Base-by-base conservation (phyloP, 2,329 filamentous ascomycete species). In the Fusarium humuli region DNA sequence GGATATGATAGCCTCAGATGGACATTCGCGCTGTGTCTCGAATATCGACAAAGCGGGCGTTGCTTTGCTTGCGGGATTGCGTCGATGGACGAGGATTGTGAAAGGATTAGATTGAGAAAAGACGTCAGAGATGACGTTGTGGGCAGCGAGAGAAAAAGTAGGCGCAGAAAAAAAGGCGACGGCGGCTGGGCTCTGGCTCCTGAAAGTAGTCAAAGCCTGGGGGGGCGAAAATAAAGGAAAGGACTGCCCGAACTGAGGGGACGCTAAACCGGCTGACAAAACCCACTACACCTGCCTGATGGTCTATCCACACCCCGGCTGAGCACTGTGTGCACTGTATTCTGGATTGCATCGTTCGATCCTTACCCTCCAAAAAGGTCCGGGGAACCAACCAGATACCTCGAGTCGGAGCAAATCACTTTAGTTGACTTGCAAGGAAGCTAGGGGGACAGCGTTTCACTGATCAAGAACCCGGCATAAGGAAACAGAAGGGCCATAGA, bases 111-210 rank as follows among this genome's bases (percentile, higher is more conserved):
- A 75, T 77, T 77, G 74, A 77, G 67, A 75, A 77, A 82, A 83
- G 81, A 83, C 81, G 81, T 83, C 81, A 83, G 81, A 82, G 81
- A 83, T 83, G 81, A 83, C 81, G 81, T 83, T 83, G 80, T 78
- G 77, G 76, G 75, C 74, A 77, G 72, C 77, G 75, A 75, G 73
- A 52, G 50, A 37, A 67, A 61, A 79, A 79, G 77, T 77, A 77
- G 79, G 74, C 77, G 77, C 77, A 78, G 73, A 77, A 73, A 72
- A 77, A 77, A 71, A 76, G 72, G 71, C 75, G 77, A 72, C 75
- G 77, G 72, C 68, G 64, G 77, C 75, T 75, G 75, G 72, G 75
- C 73, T 73, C 68, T 69, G 72, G 75, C 73, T 73, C 68, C 70
- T 75, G 69, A 72, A 70, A 76, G 65, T 64, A 70, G 67, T 72